A percentile compares a stretch with the other conserved stretches of the same genome.
phyloP scores from a whole-genome alignment of 805 yeast genomes.

The Suhomyces kilbournensis region DNA sequence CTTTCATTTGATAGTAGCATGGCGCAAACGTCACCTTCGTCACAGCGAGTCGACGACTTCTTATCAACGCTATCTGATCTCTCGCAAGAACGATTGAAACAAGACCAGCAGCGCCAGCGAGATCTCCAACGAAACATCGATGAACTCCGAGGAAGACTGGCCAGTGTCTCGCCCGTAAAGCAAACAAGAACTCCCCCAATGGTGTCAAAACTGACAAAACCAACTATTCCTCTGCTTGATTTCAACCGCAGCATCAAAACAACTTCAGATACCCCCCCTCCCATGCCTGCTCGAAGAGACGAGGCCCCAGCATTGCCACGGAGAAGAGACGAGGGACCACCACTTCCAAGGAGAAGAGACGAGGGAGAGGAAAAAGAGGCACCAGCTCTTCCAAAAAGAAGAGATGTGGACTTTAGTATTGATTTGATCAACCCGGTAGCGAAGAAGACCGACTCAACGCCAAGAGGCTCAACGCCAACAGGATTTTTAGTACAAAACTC shows the following conservation, averaged over 20 bases:
- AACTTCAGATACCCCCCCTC: neutral
- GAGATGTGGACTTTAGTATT: slow-evolving; percentile 11
- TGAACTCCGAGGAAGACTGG: slow-evolving; percentile 24
- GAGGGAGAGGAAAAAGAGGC: slow-evolving; percentile 13
- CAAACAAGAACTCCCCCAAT: neutral
- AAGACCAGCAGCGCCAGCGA: slow-evolving; percentile 36
- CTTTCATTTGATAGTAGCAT: too few species aligned
- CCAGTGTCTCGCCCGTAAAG: slow-evolving; percentile 19
- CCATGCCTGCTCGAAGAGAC: slow-evolving; percentile 1
- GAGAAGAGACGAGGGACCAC: slow-evolving; percentile 6
- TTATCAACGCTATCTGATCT: slow-evolving; percentile 32
- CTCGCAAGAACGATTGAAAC: slow-evolving; percentile 32
- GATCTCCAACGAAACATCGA: slow-evolving; percentile 32
- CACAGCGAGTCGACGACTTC: slow-evolving; percentile 37
- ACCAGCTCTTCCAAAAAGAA: slow-evolving; percentile 14
- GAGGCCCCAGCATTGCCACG: slow-evolving; percentile 15
- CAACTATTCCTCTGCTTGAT: slow-evolving; percentile 12
- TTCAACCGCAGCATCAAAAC: slow-evolving; percentile 14
- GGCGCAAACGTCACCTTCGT: slow-evolving; percentile 26
- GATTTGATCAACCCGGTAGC: slow-evolving; percentile 18
- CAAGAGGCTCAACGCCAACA: too few species aligned
- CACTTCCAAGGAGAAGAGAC: neutral
- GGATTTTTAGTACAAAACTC: too few species aligned
- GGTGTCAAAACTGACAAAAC: neutral
- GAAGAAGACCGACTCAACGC: neutral